A percentile compares a stretch with the other conserved stretches of the same genome.
Evolutionary conservation across 192 early-diverging fungal genomes (phyloP).

Genomic region (Umbelopsis sp.): DNA sequence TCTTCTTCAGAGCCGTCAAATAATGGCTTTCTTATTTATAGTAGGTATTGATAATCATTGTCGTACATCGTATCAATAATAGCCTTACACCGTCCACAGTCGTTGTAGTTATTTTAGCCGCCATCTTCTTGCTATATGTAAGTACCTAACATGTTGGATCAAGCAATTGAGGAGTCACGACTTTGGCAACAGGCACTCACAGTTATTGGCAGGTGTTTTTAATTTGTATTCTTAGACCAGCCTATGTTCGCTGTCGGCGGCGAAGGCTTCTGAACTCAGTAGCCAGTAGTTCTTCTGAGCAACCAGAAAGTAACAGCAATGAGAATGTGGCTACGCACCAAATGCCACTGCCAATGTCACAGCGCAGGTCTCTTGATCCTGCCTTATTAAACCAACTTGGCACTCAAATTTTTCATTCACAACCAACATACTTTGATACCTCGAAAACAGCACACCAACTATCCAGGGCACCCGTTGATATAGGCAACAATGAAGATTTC

Average conservation of each 20-base stretch:
- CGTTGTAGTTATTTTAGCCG: slow-evolving; percentile 6
- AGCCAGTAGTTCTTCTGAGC: background rate
- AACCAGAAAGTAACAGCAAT: too few species aligned
- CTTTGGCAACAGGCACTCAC: too few species aligned
- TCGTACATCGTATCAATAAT: too few species aligned
- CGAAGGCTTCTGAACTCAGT: background rate
- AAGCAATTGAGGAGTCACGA: background rate
- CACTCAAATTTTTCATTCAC: background rate
- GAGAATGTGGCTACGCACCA: too few species aligned
- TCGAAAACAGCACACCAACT: background rate
- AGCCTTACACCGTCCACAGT: background rate
- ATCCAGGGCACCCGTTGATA: too few species aligned
- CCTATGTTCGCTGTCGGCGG: background rate
- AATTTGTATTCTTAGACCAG: slow-evolving; percentile 2
- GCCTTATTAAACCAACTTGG: background rate
- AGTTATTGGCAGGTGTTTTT: background rate
- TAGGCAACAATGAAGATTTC: background rate
- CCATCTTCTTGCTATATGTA: slow-evolving; percentile 9
- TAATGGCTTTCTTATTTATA: slow-evolving; percentile 9
- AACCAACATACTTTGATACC: too few species aligned
- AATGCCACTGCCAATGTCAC: background rate
- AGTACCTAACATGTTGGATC: background rate
- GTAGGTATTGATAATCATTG: background rate
- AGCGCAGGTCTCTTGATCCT: background rate
- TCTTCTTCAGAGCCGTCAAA: background rate